Evolutionary conservation across 2,329 filamentous ascomycete species (phyloP), one percentile per base, ranked within the genome.

Genomic region (Penicillium sp.): DNA sequence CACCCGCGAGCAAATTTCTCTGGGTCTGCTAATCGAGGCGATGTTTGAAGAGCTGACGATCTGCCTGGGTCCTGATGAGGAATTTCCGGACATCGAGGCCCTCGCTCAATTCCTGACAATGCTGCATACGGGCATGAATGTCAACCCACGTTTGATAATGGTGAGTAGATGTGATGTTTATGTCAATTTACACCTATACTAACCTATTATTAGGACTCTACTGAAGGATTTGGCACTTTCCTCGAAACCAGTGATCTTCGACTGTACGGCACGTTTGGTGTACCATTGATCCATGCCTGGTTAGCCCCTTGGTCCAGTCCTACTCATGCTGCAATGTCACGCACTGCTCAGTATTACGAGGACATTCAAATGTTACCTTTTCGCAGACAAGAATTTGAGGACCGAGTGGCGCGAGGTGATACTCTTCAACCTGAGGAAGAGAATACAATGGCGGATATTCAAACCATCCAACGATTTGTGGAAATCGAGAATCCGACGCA

Each of bases 81-180:
- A 85, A 16, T 75, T 97, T 25, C 93, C 93, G 0, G 94, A 97
- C 69, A 88, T 97, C 10, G 84, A 87, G 35, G 92, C 96, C 56
- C 80, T 99, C 1, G 96, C 96, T 71, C 81, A 83, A 7, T 99
- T 99, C 68, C 78, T 99, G 2, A 84, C 94, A 54, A 89, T 90
- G 42, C 78, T 99, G 2, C 91, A 97, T 65, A 97, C 92, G 0
- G 94, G 94, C 36, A 96, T 99, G 90, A 99, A 97, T 67, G 93
- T 97, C 55, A 99, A 99, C 62, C 94, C 94, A 2, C 85, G 89
- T 19, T 94, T 96, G 61, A 82, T 95, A 8, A 82, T 90, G 2
- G 81, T 72, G 66, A 56, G 61, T 43, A 48, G 31, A 14, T 28
- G 12, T 30, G 17, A 30, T 26, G n/a, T 36, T 16, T 28, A 30